Evolutionary conservation across 495 filamentous ascomycete species (phyloP).

Genomic region (Penicillium simplicissimum): DNA sequence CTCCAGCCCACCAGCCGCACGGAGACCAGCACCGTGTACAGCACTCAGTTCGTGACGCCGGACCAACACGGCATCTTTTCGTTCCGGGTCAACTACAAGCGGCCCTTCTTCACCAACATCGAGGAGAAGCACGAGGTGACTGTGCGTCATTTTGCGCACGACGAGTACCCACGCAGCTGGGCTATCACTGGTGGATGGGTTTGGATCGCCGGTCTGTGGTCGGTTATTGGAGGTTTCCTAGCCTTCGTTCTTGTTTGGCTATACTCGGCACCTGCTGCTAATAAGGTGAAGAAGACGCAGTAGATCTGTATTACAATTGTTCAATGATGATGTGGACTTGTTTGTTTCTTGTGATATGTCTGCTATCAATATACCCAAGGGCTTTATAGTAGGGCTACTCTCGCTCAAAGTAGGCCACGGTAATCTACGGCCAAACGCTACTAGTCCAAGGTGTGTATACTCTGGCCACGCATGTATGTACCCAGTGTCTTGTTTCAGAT

Average conservation of each 20-base stretch:
- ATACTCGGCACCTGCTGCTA: conserved; percentile 66
- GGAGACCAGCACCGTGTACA: conserved; percentile 70
- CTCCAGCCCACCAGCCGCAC: conserved; percentile 61
- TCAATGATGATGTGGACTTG: conserved; percentile 24
- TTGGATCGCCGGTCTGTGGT: conserved; percentile 88
- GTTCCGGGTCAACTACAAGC: conserved; percentile 93
- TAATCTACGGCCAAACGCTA: too few species aligned
- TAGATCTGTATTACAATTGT: conserved; percentile 40
- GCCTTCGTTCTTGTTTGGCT: conserved; percentile 87
- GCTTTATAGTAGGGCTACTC: background rate
- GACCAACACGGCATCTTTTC: conserved; percentile 99
- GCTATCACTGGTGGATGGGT: conserved; percentile 90
- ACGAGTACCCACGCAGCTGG: conserved; percentile 92
- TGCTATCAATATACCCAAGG: conserved; percentile 3
- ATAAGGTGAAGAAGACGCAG: conserved; percentile 68
- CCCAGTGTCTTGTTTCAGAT: conserved; percentile 5
- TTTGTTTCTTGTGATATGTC: conserved; percentile 8
- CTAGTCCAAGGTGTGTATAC: too few species aligned
- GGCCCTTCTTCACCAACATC: conserved; percentile 83
- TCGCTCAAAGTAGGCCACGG: too few species aligned
- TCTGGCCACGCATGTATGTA: background rate
- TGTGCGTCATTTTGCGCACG: conserved; percentile 91
- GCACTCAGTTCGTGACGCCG: conserved; percentile 73
- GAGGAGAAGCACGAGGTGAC: conserved; percentile 96
- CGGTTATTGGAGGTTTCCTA: conserved; percentile 80